phyloP scores from a whole-genome alignment of 495 filamentous ascomycete species.

The Xylona heveae region DNA sequence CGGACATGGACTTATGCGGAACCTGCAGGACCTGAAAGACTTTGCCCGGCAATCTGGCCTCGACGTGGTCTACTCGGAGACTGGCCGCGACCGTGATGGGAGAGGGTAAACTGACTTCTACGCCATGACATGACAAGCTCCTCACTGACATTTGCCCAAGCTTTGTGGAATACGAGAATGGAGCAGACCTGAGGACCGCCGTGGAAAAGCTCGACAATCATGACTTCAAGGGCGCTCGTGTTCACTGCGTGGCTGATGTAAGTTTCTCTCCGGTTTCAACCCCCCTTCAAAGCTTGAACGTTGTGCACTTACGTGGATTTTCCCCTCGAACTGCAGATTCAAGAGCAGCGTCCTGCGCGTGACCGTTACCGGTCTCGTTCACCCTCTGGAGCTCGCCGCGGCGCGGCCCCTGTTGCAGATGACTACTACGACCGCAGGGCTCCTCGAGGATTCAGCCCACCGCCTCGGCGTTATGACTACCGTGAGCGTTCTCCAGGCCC shows the following conservation, averaged over 20 bases:
- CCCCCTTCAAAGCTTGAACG: background rate
- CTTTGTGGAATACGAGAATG: constrained; percentile 95
- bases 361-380: constrained; percentile 61
- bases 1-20: constrained; percentile 36
- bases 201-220: constrained; percentile 80
- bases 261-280: constrained; percentile 11
- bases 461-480: constrained; percentile 52
- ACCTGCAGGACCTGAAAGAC: constrained; percentile 89
- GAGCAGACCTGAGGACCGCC: constrained; percentile 68
- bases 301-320: background rate
- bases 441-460: constrained; percentile 58
- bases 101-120: constrained; percentile 48
- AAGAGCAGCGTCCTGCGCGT: constrained; percentile 49
- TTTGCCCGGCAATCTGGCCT: constrained; percentile 92
- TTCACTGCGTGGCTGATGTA: constrained; percentile 76
- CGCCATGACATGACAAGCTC: no score
- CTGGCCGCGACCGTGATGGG: constrained; percentile 76
- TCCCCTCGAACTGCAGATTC: constrained; percentile 25
- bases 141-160: constrained; percentile 27
- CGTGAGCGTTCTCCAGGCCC: constrained; percentile 61
- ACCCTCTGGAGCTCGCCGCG: constrained; percentile 39
- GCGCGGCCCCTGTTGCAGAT: constrained; percentile 37
- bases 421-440: constrained; percentile 62
- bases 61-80: constrained; percentile 96
- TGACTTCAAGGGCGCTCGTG: constrained; percentile 73